These are phyloP conservation scores for Syzygium oleosum DNA, from an alignment of 345 rosid species.

Conservation along the genomic window DNA sequence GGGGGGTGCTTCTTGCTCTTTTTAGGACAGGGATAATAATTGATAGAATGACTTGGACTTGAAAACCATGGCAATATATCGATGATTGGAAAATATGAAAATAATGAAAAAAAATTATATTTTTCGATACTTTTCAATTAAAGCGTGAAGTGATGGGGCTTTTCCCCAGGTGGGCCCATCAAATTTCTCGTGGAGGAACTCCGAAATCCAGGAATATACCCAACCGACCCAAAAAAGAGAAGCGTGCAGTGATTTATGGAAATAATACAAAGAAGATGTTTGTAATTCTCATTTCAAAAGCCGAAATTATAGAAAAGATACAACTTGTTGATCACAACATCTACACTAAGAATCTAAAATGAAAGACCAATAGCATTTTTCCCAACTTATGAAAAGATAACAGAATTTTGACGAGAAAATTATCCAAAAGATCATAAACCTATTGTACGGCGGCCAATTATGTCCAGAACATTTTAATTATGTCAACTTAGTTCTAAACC, in stretches of 20 bases:
- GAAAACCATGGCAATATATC: background rate
- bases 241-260: background rate
- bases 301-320: background rate
- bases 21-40: background rate
- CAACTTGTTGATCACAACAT: background rate
- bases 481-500: background rate
- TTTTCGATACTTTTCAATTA: background rate
- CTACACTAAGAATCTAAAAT: background rate
- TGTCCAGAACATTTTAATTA: rapidly evolving
- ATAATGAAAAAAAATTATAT: rapidly evolving
- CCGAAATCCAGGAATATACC: too few relatives aligned
- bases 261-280: background rate
- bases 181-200: too few relatives aligned
- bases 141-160: too few relatives aligned
- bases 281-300: background rate
- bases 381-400: rapidly evolving
- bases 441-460: rapidly evolving
- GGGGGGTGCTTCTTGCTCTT: background rate
- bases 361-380: background rate
- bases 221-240: background rate
- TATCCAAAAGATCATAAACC: rapidly evolving
- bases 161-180: too few relatives aligned
- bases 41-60: background rate
- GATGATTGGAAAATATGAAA: background rate
- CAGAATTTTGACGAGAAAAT: background rate